phyloP scores from a whole-genome alignment of 2,329 filamentous ascomycete genomes.

The Exophiala sp. region DNA sequence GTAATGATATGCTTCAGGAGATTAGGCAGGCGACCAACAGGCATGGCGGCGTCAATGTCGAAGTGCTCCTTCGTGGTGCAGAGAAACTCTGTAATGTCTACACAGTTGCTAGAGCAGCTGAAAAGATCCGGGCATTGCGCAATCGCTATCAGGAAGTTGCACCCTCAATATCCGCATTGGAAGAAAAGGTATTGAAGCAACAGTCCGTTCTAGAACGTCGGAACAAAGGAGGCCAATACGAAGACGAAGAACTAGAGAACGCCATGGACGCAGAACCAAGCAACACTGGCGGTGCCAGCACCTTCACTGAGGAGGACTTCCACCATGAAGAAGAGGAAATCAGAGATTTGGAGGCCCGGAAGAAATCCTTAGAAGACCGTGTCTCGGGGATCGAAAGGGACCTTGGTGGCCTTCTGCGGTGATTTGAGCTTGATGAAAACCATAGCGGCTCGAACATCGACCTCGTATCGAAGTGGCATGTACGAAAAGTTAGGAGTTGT shows the following conservation, averaged over 20 bases:
- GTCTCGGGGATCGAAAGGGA: conserved; percentile 67
- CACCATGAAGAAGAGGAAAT: conserved; percentile 53
- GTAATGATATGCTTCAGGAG: conserved; percentile 78
- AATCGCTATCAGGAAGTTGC: conserved; percentile 67
- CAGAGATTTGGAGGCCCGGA: conserved; percentile 60
- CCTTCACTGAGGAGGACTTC: conserved; percentile 42
- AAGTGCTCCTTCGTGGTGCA: conserved; percentile 77
- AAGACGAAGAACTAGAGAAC: conserved; percentile 52
- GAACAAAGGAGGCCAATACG: conserved; percentile 59
- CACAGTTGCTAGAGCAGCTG: conserved; percentile 71
- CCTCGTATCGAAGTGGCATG: not conserved
- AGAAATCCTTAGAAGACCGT: conserved; percentile 59
- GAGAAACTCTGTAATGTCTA: conserved; percentile 90
- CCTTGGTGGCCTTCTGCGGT: conserved; percentile 59
- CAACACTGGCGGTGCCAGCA: conserved; percentile 21
- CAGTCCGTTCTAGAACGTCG: conserved; percentile 68
- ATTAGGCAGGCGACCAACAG: conserved; percentile 61
- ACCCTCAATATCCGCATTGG: conserved; percentile 75
- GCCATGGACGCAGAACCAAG: conserved; percentile 33
- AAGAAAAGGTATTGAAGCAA: conserved; percentile 74
- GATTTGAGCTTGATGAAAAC: not conserved
- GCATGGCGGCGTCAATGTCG: conserved; percentile 75
- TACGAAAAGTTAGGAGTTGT: not conserved
- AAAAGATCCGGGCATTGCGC: conserved; percentile 70
- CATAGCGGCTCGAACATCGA: too few relatives aligned